Percentiles rank a stretch among this genome's conserved stretches.
Conservation (phyloP, 768 basidiomycete species). For the Tulasnella calospora region DNA sequence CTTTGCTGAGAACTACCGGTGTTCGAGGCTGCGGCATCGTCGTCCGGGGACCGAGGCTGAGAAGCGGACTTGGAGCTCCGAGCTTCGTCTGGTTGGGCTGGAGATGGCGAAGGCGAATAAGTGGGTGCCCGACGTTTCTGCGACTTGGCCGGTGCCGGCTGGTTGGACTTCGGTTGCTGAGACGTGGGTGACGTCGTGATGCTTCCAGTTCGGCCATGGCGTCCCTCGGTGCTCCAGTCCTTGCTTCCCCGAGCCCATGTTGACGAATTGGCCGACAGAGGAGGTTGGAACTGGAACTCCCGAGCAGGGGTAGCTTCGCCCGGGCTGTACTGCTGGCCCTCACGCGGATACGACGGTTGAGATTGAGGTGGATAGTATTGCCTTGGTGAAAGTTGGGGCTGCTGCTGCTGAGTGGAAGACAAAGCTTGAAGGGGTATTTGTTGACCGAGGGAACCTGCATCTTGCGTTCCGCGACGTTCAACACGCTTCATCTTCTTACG, state of each 20-base stretch:
- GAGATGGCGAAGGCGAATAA: not conserved
- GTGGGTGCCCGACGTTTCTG: not conserved
- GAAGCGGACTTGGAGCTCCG: constrained; percentile 8
- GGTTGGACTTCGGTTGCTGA: not conserved
- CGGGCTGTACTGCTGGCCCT: not conserved
- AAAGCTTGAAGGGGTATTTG: not conserved
- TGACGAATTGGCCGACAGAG: not conserved
- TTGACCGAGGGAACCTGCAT: constrained; percentile 23
- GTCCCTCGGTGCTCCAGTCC: not conserved
- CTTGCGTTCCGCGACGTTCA: constrained; percentile 52
- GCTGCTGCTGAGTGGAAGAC: not conserved
- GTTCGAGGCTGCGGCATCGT: not conserved
- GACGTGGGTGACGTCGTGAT: not conserved
- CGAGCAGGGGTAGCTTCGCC: not conserved
- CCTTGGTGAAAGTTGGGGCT: not conserved
- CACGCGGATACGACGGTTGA: not conserved
- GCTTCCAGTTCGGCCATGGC: not conserved
- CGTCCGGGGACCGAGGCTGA: not conserved
- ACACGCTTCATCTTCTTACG: constrained; percentile 85
- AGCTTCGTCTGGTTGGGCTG: constrained; percentile 5
- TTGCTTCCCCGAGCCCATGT: not conserved
- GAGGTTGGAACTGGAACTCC: constrained; percentile 10
- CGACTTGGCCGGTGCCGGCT: not conserved
- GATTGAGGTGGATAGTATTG: constrained; percentile 4
- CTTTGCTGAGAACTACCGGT: not conserved